Evolutionary conservation across 805 yeast species (phyloP).

Genomic region (Candida fluviatilis): DNA sequence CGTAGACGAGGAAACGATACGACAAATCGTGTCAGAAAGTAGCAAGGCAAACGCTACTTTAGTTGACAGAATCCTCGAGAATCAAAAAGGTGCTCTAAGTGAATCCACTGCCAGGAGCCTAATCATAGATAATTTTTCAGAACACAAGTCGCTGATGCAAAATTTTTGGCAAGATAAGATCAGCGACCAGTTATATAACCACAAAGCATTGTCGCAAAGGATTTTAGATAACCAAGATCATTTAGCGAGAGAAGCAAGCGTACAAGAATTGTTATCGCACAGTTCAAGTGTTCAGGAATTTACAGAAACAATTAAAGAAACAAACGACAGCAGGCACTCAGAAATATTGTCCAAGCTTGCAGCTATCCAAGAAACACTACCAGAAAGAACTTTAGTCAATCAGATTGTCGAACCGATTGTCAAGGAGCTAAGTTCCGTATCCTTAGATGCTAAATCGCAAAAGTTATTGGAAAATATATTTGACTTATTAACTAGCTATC

Average conservation of each 20-base stretch:
- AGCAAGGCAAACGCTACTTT: neutral
- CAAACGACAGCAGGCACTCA: neutral
- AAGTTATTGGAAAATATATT: constrained; percentile 13
- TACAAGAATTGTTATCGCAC: neutral
- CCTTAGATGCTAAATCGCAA: constrained; percentile 17
- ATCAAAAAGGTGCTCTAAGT: neutral
- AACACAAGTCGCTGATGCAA: neutral
- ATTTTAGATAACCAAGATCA: neutral
- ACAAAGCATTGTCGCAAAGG: neutral
- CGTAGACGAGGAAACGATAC: neutral
- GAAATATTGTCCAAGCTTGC: neutral
- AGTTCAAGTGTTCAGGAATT: neutral
- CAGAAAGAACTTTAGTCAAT: constrained; percentile 11
- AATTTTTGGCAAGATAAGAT: neutral
- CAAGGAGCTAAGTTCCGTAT: constrained; percentile 21
- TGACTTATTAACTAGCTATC: neutral
- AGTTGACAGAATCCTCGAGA: neutral
- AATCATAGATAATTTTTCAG: neutral
- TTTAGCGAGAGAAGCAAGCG: neutral
- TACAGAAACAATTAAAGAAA: neutral
- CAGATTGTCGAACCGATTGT: constrained; percentile 24
- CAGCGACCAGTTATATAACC: neutral
- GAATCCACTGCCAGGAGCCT: neutral
- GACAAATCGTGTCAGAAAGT: neutral
- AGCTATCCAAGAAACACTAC: constrained; percentile 8